phyloP scores from a whole-genome alignment of 2,329 filamentous ascomycete species.

The Fusarium succisae region DNA sequence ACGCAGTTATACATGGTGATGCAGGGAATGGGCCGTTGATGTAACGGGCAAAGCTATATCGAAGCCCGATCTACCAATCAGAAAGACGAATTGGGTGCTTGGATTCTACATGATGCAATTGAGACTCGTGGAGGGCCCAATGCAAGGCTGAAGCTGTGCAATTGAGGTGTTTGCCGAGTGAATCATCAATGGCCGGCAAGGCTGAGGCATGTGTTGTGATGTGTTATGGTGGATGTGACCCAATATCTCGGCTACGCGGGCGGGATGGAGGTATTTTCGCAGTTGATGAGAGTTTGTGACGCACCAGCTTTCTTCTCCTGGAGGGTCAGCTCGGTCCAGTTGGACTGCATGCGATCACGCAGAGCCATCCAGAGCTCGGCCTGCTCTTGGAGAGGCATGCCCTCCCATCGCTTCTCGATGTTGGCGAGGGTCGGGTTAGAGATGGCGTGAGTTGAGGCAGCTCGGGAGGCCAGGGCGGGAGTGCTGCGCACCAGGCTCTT shows the following conservation, averaged over 20 bases:
- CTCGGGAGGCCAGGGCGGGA: conserved; percentile 59
- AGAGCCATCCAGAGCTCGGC: conserved; percentile 99
- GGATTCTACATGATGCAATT: conserved; percentile 41
- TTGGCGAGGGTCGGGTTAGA: conserved; percentile 97
- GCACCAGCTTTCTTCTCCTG: conserved; percentile 99
- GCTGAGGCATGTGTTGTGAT: conserved; percentile 3
- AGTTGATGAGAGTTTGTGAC: conserved; percentile 54
- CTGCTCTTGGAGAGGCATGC: conserved; percentile 97
- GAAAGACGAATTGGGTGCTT: conserved; percentile 30
- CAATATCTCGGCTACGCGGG: conserved; percentile 36
- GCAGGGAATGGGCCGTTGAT: conserved; percentile 26
- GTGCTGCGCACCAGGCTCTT: conserved; percentile 57
- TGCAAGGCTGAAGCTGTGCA: conserved; percentile 32
- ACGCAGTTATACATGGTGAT: conserved; percentile 12
- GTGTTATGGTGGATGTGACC: conserved; percentile 21
- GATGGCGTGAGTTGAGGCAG: conserved; percentile 85
- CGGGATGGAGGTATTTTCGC: conserved; percentile 49
- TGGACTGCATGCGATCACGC: conserved; percentile 97
- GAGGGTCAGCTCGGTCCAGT: conserved; percentile 93
- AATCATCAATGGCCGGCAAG: conserved; percentile 26
- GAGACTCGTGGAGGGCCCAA: conserved; percentile 27
- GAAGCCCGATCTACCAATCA: conserved; percentile 34
- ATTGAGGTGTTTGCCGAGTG: conserved; percentile 19
- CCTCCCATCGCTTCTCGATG: conserved; percentile 99
- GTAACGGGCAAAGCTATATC: conserved; percentile 24